These are phyloP conservation scores for Apiotrichum gamsii DNA, from an alignment of 1,284 basidiomycete species.

Conservation along the genomic window DNA sequence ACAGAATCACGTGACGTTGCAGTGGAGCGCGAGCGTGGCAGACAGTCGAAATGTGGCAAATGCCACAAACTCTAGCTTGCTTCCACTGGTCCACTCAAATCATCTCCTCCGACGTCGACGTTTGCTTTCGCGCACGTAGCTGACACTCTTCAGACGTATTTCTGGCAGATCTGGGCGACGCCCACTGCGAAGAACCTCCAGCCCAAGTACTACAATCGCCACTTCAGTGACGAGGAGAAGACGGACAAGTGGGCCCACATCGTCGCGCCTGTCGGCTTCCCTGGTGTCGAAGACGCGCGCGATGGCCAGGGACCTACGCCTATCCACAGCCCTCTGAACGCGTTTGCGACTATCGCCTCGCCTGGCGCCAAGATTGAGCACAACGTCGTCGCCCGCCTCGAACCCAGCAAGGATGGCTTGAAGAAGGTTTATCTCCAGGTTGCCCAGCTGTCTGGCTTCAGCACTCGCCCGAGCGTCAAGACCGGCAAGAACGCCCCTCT, in stretches of 20 bases:
- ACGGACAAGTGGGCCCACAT: conserved; percentile 59
- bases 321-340: conserved; percentile 46
- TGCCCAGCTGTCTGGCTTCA: conserved; percentile 69
- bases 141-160: too few species aligned
- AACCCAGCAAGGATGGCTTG: conserved; percentile 3
- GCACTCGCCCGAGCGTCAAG: conserved; percentile 48
- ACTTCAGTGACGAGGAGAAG: conserved; percentile 77
- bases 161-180: conserved; percentile 74
- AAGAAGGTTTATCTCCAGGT: conserved; percentile 49
- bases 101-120: too few species aligned
- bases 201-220: conserved; percentile 77
- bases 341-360: conserved; percentile 59
- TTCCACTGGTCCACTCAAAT: too few species aligned
- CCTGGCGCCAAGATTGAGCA: conserved; percentile 55
- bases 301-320: conserved; percentile 68
- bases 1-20: too few species aligned
- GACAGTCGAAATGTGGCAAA: too few species aligned
- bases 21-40: too few species aligned
- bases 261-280: conserved; percentile 59
- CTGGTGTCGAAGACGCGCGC: conserved; percentile 56
- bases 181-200: conserved; percentile 56
- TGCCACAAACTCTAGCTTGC: too few species aligned
- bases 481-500: conserved; percentile 21
- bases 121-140: too few species aligned
- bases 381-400: conserved; percentile 50